These are phyloP conservation scores for Tympanopsis confertula DNA, from an alignment of 2,329 filamentous ascomycete genomes.

Conservation along the genomic window DNA sequence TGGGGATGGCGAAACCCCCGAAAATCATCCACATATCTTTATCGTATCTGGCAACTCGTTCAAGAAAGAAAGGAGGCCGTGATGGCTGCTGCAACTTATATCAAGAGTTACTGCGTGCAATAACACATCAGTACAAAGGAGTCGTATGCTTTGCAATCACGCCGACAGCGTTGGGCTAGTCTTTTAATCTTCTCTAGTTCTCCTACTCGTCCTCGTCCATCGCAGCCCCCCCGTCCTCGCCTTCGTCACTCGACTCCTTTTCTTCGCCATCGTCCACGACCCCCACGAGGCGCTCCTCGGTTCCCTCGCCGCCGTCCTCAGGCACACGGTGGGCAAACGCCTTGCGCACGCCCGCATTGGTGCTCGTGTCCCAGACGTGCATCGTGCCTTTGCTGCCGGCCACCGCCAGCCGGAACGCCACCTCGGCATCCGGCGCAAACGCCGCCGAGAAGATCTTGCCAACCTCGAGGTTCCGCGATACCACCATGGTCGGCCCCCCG, in stretches of 20 bases:
- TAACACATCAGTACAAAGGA: no score
- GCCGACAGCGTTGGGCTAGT: no score
- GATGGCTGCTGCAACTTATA: no score
- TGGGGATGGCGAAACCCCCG: no score
- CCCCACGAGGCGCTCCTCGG: slow-evolving; percentile 63
- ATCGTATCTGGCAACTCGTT: no score
- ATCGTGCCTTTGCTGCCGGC: slow-evolving; percentile 88
- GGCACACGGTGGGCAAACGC: slow-evolving; percentile 68
- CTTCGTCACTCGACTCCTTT: slow-evolving; percentile 53
- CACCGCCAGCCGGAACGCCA: slow-evolving; percentile 83
- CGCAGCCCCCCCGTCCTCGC: slow-evolving; percentile 36
- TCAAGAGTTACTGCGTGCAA: no score
- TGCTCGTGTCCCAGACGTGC: slow-evolving; percentile 93
- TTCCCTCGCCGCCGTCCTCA: slow-evolving; percentile 35
- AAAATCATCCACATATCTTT: no score
- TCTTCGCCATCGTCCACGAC: slow-evolving; percentile 53
- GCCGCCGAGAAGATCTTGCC: slow-evolving; percentile 86
- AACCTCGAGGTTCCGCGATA: slow-evolving; percentile 81
- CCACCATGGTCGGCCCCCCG: slow-evolving; percentile 72
- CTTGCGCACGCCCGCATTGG: slow-evolving; percentile 74
- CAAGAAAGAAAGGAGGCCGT: no score
- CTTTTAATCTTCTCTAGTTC: no score
- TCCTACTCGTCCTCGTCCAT: slow-evolving; percentile 30
- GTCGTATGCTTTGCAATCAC: no score
- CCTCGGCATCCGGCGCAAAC: slow-evolving; percentile 82